These are phyloP conservation scores for Malbranchea zuffiana DNA, from an alignment of 2,329 filamentous ascomycete species.

Conservation along the genomic window DNA sequence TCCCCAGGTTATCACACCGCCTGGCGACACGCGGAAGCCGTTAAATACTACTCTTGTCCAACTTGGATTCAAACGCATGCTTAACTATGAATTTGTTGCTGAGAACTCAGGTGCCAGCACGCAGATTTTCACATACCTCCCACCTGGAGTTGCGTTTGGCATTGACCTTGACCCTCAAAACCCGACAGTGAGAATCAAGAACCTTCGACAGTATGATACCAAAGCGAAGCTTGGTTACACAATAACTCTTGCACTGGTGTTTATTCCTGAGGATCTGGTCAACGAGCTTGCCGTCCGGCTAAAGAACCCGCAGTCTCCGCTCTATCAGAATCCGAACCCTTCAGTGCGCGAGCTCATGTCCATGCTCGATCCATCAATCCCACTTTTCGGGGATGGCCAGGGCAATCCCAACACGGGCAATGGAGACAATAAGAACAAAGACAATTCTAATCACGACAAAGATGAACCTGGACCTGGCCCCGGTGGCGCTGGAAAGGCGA, in stretches of 20 bases:
- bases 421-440: constrained; percentile 27
- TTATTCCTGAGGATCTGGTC: constrained; percentile 62
- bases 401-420: constrained; percentile 32
- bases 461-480: constrained; percentile 5
- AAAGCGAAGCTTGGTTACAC: constrained; percentile 58
- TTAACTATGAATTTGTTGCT: constrained; percentile 79
- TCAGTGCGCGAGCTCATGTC: constrained; percentile 63
- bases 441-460: constrained; percentile 7
- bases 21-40: constrained; percentile 48
- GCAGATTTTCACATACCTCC: constrained; percentile 75
- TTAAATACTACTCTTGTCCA: constrained; percentile 62
- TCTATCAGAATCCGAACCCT: constrained; percentile 60
- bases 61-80: constrained; percentile 66
- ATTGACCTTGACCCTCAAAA: constrained; percentile 33
- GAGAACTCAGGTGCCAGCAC: constrained; percentile 58
- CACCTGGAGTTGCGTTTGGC: constrained; percentile 57
- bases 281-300: constrained; percentile 58
- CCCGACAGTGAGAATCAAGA: constrained; percentile 53
- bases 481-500: constrained; percentile 31
- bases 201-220: constrained; percentile 68
- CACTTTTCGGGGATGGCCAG: constrained; percentile 37
- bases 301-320: constrained; percentile 55
- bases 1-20: constrained; percentile 65
- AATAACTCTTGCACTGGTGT: constrained; percentile 66
- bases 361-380: constrained; percentile 76